These are phyloP conservation scores for Rosa chinensis DNA, from an alignment of 306 rosid genomes.

Conservation along the genomic window DNA sequence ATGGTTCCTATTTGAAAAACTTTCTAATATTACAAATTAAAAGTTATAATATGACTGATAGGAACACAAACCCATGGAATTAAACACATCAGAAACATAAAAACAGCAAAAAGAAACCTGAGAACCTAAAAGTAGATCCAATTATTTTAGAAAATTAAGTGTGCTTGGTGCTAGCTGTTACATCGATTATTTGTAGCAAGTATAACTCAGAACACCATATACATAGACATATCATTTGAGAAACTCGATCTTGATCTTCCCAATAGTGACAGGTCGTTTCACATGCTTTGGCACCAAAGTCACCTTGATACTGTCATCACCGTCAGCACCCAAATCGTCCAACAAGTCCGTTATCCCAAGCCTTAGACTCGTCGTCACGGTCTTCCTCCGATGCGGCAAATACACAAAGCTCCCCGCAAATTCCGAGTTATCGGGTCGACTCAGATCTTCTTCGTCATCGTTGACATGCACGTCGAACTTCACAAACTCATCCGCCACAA, in stretches of 20 bases:
- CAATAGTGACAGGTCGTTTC: conserved; percentile 10
- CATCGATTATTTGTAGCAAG: not conserved
- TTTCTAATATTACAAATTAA: no score
- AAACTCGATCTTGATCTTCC: conserved; percentile 41
- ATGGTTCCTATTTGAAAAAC: not conserved
- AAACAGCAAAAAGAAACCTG: not conserved
- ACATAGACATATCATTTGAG: not conserved
- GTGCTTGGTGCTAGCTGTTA: not conserved
- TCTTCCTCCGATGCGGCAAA: conserved; percentile 10
- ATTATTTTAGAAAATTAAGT: not conserved
- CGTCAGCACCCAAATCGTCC: conserved; percentile 22
- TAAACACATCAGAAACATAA: not conserved
- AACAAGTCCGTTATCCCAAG: conserved; percentile 25
- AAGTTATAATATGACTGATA: not conserved
- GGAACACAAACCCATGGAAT: not conserved
- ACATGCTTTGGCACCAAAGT: conserved; percentile 12
- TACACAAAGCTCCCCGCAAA: conserved; percentile 24
- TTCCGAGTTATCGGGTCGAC: conserved; percentile 21
- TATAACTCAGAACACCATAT: not conserved
- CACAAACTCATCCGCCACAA: not conserved
- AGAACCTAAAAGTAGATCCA: not conserved
- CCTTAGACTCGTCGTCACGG: not conserved
- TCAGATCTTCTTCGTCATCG: conserved; percentile 21
- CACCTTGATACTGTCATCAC: conserved; percentile 2
- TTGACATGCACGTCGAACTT: conserved; percentile 32